phyloP scores from a whole-genome alignment of 441 rosid species.

The Adansonia grandidieri region DNA sequence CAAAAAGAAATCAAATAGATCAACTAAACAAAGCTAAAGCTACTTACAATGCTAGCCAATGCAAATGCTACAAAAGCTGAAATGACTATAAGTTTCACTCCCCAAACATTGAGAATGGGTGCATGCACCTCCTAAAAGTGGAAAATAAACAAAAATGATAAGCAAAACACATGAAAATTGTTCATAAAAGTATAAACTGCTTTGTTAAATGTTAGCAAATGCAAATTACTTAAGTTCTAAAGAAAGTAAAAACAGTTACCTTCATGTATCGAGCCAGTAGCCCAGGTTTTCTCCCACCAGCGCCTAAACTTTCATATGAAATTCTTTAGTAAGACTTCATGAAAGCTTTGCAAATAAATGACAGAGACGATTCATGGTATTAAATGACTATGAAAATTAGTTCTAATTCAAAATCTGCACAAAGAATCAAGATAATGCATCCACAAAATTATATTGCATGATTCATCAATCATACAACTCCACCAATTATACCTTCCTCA shows the following conservation, averaged over 20 bases:
- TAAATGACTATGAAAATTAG: slow-evolving; percentile 14
- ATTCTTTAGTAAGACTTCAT: slow-evolving; percentile 37
- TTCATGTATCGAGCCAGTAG: slow-evolving; percentile 89
- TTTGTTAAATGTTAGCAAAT: neutral
- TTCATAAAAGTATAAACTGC: neutral
- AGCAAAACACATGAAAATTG: slow-evolving; percentile 16
- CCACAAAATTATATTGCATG: no score
- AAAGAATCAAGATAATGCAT: slow-evolving; percentile 22
- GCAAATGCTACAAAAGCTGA: slow-evolving; percentile 75
- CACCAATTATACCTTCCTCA: slow-evolving; percentile 57
- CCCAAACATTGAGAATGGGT: slow-evolving; percentile 78
- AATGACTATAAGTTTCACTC: slow-evolving; percentile 74
- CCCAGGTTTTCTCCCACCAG: slow-evolving; percentile 67
- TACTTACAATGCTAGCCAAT: slow-evolving; percentile 89
- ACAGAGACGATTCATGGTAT: slow-evolving; percentile 8
- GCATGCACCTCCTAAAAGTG: slow-evolving; percentile 81
- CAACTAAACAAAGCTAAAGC: slow-evolving; percentile 27
- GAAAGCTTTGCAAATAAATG: slow-evolving; percentile 28
- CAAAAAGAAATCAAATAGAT: slow-evolving; percentile 24
- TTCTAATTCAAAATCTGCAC: slow-evolving; percentile 21
- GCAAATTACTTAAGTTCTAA: neutral
- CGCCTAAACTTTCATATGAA: slow-evolving; percentile 54
- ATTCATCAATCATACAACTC: slow-evolving; percentile 9
- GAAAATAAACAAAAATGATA: slow-evolving; percentile 24
- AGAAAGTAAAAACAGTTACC: slow-evolving; percentile 49